Evolutionary conservation across 306 rosid species (phyloP).

Genomic region (Acacia melanoxylon): DNA sequence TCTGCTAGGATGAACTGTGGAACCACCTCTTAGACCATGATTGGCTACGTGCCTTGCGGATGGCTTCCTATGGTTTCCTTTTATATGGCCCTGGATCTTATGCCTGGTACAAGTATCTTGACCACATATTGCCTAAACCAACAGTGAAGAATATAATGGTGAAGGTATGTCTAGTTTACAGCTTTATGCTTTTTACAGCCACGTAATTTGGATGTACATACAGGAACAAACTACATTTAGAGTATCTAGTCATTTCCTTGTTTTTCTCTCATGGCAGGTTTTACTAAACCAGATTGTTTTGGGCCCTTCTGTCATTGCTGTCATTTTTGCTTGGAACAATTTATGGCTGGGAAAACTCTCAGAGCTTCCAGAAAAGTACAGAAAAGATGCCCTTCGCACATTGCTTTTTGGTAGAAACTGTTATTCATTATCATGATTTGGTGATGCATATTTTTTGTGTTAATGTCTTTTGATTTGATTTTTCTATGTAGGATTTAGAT

Average conservation of each 20-base stretch:
- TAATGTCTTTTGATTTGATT: conserved; percentile 19
- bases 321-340: conserved; percentile 91
- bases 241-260: conserved; percentile 10
- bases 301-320: conserved; percentile 90
- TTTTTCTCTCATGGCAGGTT: conserved; percentile 51
- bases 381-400: conserved; percentile 74
- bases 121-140: conserved; percentile 54
- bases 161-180: conserved; percentile 55
- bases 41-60: conserved; percentile 86
- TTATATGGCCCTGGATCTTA: conserved; percentile 93
- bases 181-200: neutral
- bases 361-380: conserved; percentile 83
- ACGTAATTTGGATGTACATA: neutral
- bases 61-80: conserved; percentile 91
- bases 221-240: neutral
- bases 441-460: conserved; percentile 11
- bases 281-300: conserved; percentile 86
- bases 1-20: conserved; percentile 52
- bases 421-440: conserved; percentile 20
- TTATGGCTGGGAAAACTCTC: conserved; percentile 77
- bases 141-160: conserved; percentile 63
- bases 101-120: conserved; percentile 92
- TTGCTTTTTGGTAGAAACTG: conserved; percentile 64
- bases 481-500: conserved; percentile 76
- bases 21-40: conserved; percentile 67